phyloP scores from a whole-genome alignment of 768 basidiomycete genomes.

The Imleria badia region DNA sequence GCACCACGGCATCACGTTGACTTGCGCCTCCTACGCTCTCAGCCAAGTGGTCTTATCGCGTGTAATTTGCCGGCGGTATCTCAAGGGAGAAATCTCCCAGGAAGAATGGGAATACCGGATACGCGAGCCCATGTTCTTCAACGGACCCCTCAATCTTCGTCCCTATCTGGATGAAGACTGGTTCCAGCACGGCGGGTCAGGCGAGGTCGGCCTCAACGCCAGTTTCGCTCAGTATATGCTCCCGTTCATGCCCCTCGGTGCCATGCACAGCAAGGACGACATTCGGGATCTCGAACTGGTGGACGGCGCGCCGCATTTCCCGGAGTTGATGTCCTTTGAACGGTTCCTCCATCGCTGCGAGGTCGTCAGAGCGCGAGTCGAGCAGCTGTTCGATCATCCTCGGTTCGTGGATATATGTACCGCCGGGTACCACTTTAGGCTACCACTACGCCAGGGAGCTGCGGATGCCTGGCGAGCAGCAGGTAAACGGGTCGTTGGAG shows the following conservation, averaged over 20 bases:
- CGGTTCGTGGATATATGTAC: constrained; percentile 42
- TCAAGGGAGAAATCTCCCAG: constrained; percentile 44
- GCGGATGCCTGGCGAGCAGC: constrained; percentile 25
- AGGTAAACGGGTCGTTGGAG: neutral
- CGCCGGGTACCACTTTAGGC: constrained; percentile 18
- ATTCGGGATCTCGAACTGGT: constrained; percentile 33
- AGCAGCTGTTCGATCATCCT: constrained; percentile 38
- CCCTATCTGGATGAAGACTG: constrained; percentile 47
- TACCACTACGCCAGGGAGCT: constrained; percentile 18
- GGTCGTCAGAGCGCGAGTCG: constrained; percentile 37
- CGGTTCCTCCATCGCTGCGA: constrained; percentile 48
- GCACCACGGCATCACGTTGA: constrained; percentile 44
- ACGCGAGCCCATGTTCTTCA: constrained; percentile 48
- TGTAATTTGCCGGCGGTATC: constrained; percentile 43
- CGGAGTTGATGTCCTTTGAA: constrained; percentile 39
- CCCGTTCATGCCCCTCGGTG: constrained; percentile 46
- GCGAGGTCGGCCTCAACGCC: constrained; percentile 41
- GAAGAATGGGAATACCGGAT: constrained; percentile 53
- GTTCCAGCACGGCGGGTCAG: constrained; percentile 42
- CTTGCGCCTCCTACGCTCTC: constrained; percentile 47
- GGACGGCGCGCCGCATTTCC: constrained; percentile 39
- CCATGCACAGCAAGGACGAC: neutral
- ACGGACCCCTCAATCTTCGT: constrained; percentile 51
- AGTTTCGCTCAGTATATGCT: constrained; percentile 44
- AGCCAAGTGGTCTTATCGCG: constrained; percentile 51